Evolutionary conservation across 225 moss, liverwort and hornwort genomes (phyloP).

Genomic region (Physcomitrellopsis africana): DNA sequence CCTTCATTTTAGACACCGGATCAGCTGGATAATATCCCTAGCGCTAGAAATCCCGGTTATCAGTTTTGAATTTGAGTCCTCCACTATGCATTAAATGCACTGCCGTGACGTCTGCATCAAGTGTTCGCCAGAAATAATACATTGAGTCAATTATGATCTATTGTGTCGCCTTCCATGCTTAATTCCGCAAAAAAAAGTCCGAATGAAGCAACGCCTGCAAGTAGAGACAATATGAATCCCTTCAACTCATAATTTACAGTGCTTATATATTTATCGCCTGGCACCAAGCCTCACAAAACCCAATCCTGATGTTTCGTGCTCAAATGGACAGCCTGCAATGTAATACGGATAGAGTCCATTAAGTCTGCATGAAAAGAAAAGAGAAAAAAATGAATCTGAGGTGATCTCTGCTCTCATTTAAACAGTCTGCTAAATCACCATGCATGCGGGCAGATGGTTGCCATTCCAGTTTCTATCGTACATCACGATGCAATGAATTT

Average conservation of each 20-base stretch:
- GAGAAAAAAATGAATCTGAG: slow-evolving; percentile 7
- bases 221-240: background rate
- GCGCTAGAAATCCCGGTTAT: slow-evolving; percentile 3
- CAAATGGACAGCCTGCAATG: slow-evolving; percentile 1
- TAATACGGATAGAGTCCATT: background rate
- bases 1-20: slow-evolving; percentile 25
- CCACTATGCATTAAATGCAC: background rate
- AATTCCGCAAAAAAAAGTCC: background rate
- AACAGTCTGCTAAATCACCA: background rate
- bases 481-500: background rate
- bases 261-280: background rate
- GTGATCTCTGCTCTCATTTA: slow-evolving; percentile 8
- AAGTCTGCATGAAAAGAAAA: background rate
- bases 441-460: background rate
- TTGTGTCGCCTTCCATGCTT: background rate
- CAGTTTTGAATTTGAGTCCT: background rate
- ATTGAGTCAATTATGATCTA: background rate
- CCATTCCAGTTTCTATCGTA: background rate
- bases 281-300: background rate
- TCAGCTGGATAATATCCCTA: slow-evolving; percentile 15
- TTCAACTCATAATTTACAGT: background rate
- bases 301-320: slow-evolving; percentile 13
- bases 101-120: slow-evolving; percentile 6
- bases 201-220: slow-evolving; percentile 1
- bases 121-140: background rate